Base-by-base conservation (phyloP, 768 basidiomycete genomes). In the Pulveroboletus frians region DNA sequence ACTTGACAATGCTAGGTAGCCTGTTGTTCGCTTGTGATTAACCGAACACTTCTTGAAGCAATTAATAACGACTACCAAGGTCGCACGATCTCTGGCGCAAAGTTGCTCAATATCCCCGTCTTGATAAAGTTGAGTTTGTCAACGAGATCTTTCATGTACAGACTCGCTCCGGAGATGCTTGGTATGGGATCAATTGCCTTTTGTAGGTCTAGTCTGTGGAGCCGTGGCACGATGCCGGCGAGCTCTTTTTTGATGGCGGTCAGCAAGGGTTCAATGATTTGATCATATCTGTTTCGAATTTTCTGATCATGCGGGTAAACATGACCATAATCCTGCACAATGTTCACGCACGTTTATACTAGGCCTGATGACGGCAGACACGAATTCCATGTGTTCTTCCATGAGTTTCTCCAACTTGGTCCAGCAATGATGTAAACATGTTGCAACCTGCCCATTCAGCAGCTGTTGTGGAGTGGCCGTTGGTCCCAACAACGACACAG, bases 161-260 rank as follows among this genome's bases (percentile, higher is more conserved):
- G 66, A 67, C 90, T 95, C 56, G 73, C 71, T 1, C 67, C 73
- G 1, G 71, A 61, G 49, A 73, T 66, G 15, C 78, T 79, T 38
- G 78, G 71, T 67, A 75, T 75, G 1, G 86, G 77, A 54, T 92
- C 90, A 9, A 79, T 67, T 9, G 79, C 71, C 67, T 84, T 87
- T 43, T 80, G 78, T 61, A 94, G 84, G 64, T 93, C 89, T 39
- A 90, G 78, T 6, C 87, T 80, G 68, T 98, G 95, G 26, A 99
- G 74, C 45, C 86, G 81, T 2, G 85, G 79, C 39, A 96, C 75
- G 53, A 93, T 88, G 1, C 83, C 77, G 31, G 81, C 75, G 30
- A 92, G 72, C 57, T 99, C 96, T 17, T 89, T 81, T 30, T 83
- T 83, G 55, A 98, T 80, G 4, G 86, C 79, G 3, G 73, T 67